Percentiles rank a stretch among this genome's conserved stretches.
phyloP scores from a whole-genome alignment of 768 basidiomycete species.

The Podaxis mareebaensis region DNA sequence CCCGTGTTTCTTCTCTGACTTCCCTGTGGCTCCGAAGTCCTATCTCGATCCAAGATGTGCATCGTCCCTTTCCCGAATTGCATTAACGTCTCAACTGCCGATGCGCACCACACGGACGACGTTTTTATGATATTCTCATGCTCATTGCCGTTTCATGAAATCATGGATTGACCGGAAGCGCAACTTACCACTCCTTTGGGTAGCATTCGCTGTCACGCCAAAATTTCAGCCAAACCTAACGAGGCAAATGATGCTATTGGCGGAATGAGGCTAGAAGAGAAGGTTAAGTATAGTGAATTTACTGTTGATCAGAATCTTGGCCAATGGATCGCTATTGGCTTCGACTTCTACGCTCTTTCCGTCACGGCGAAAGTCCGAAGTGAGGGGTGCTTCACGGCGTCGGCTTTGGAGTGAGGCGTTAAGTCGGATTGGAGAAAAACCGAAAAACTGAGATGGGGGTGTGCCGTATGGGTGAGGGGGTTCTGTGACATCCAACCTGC shows the following conservation, averaged over 20 bases:
- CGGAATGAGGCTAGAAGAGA: slow-evolving; percentile 12
- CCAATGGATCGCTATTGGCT: background rate
- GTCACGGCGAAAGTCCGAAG: slow-evolving; percentile 4
- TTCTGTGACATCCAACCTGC: slow-evolving; percentile 3
- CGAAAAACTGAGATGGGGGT: background rate
- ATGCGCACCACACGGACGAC: slow-evolving; percentile 2
- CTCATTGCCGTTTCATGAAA: slow-evolving; percentile 3
- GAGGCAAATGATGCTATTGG: background rate
- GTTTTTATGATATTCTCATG: slow-evolving; percentile 5
- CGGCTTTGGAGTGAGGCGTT: slow-evolving; percentile 7
- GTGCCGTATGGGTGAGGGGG: background rate
- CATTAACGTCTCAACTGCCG: background rate
- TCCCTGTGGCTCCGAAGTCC: slow-evolving; percentile 2
- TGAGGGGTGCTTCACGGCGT: background rate
- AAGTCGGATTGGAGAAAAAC: slow-evolving; percentile 3
- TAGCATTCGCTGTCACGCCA: background rate
- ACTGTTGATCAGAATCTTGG: slow-evolving; percentile 1
- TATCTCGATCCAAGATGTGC: slow-evolving; percentile 6
- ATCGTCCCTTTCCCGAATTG: background rate
- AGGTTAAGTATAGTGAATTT: slow-evolving; percentile 6
- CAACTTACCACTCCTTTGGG: slow-evolving; percentile 1
- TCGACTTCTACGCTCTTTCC: slow-evolving; percentile 7
- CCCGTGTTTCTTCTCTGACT: background rate
- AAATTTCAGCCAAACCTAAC: slow-evolving; percentile 1
- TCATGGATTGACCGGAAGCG: background rate